Base-by-base conservation (phyloP, 2,329 filamentous ascomycete species). In the Aspergillus niger region DNA sequence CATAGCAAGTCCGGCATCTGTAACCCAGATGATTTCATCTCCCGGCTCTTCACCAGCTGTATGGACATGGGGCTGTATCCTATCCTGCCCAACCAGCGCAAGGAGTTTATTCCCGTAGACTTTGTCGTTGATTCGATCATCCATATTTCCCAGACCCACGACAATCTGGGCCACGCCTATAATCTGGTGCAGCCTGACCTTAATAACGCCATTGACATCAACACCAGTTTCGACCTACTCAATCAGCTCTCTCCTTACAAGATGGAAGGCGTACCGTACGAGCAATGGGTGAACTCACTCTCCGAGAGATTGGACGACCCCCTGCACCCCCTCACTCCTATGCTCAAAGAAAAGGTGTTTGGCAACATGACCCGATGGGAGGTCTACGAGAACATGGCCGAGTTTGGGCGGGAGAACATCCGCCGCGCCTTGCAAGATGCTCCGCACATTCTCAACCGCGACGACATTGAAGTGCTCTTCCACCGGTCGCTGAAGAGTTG, bases 21-120 rank as follows among this genome's bases (percentile, higher is more conserved):
- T 74, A 91, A 89, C 72, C 91, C 86, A 0, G 92, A 97, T 70
- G 92, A 96, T 76, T 97, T 96, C 78, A 77, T 97, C 11, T 83
- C 95, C 65, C 86, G 92, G 11, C 84, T 96, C 75, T 80, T 89
- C 53, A 93, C 94, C 77, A 91, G 91, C 57, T 94, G 91, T 68
- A 77, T 92, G 43, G 91, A 96, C 74, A 82, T 96, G 3, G 80
- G 80, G 1, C 59, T 22, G 28, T 73, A 67, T 30, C 71, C 70
- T 3, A 8, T 49, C 3, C 65, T 73, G 3, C 67, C 67, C 0
- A 64, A 63, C 26, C 69, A 72, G 41, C 60, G 66, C 4, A 67
- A 69, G 38, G 71, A 72, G 22, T 71, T 69, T 32, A 69, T 72
- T 1, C 61, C 71, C 0, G 66, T 73, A 1, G 69, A 72, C 38